Conservation (phyloP, 2,329 filamentous ascomycete genomes). For the Calonectria fujianensis region DNA sequence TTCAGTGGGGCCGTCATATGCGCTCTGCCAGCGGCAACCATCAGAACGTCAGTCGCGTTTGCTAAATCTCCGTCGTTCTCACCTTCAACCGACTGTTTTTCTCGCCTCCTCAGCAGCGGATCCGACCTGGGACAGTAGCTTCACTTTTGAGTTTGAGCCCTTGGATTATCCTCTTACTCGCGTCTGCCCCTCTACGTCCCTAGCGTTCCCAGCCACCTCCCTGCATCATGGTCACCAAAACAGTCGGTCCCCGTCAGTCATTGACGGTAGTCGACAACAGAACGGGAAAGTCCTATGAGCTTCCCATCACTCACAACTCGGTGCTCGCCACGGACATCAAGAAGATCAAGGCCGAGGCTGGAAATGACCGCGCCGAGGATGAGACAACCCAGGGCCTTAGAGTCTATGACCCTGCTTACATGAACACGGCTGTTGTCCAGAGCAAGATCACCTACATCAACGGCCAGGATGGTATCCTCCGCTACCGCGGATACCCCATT, state of each 20-base stretch:
- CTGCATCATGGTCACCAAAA: conserved; percentile 35
- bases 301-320: conserved; percentile 70
- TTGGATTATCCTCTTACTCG: not conserved
- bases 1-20: conserved; percentile 26
- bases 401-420: conserved; percentile 71
- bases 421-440: conserved; percentile 71
- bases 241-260: conserved; percentile 47
- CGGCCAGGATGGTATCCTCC: conserved; percentile 69
- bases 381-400: conserved; percentile 70
- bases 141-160: not conserved
- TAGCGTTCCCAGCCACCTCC: not conserved
- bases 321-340: conserved; percentile 72
- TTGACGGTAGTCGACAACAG: conserved; percentile 70
- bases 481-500: conserved; percentile 72
- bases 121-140: not conserved
- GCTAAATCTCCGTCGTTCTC: not conserved
- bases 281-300: conserved; percentile 68
- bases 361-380: conserved; percentile 64
- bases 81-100: not conserved
- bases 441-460: conserved; percentile 72
- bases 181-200: not conserved
- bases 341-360: conserved; percentile 65
- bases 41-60: conserved; percentile 11
- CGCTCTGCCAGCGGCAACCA: conserved; percentile 1
- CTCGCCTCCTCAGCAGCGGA: conserved; percentile 1